These are phyloP conservation scores for Trichoderma citrinoviride DNA, from an alignment of 2,329 filamentous ascomycete genomes.

Conservation along the genomic window DNA sequence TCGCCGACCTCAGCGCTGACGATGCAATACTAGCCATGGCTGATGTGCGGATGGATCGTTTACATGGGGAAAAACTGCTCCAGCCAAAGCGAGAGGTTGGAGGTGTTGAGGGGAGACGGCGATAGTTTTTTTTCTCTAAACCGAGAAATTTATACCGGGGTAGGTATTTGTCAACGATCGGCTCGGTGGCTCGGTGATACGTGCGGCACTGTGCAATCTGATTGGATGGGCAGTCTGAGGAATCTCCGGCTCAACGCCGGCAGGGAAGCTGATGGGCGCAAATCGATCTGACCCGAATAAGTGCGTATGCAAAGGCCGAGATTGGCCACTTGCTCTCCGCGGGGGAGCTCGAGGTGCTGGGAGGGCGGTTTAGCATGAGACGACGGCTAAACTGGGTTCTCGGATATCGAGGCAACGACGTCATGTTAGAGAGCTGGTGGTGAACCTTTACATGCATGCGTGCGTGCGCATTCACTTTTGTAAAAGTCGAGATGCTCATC, in stretches of 20 bases:
- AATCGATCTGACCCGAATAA: not conserved
- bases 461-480: no score
- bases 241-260: conserved; percentile 1
- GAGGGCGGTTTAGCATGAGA: not conserved
- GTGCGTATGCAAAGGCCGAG: not conserved
- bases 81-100: conserved; percentile 26
- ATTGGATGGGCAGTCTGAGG: conserved; percentile 33
- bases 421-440: not conserved
- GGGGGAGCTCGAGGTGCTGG: no score
- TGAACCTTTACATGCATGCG: no score
- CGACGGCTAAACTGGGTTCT: not conserved
- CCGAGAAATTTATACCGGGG: conserved; percentile 6
- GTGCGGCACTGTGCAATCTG: conserved; percentile 24
- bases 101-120: conserved; percentile 23
- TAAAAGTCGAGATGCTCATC: no score
- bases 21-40: conserved; percentile 65
- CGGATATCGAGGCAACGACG: conserved; percentile 16
- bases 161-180: conserved; percentile 38
- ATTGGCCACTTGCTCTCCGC: not conserved
- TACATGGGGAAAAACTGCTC: conserved; percentile 24
- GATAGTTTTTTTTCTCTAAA: not conserved
- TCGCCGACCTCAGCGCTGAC: conserved; percentile 71
- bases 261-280: not conserved
- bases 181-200: conserved; percentile 41
- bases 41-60: conserved; percentile 26